Evolutionary conservation across 2,329 filamentous ascomycete species (phyloP).

Genomic region (Keithomyces neogunnii): DNA sequence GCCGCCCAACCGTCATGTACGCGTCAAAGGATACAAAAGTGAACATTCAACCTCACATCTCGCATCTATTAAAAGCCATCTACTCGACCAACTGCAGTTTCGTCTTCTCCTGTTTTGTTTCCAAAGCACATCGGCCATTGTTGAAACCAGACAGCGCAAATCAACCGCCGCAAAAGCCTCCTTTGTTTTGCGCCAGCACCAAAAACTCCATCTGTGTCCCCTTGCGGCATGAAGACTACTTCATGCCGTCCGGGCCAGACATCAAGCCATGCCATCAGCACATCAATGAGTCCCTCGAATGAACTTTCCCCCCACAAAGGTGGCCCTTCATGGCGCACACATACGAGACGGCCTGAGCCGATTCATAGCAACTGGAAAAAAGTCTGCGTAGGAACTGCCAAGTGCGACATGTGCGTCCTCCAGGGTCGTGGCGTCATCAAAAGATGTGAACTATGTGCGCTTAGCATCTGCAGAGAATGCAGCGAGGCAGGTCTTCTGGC

Average conservation of each 20-base stretch:
- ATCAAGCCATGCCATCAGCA: neutral
- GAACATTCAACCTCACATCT: neutral
- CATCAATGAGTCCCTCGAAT: neutral
- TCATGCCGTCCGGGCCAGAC: neutral
- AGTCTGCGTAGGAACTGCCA: slow-evolving; percentile 15
- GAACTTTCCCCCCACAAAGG: neutral
- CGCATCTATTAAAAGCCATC: neutral
- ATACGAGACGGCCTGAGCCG: slow-evolving; percentile 2
- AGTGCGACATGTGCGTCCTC: slow-evolving; percentile 17
- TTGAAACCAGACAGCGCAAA: neutral
- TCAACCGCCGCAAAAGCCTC: neutral
- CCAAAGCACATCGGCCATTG: neutral
- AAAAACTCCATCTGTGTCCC: neutral
- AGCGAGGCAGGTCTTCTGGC: slow-evolving; percentile 9
- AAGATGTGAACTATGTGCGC: slow-evolving; percentile 15
- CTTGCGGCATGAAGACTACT: neutral
- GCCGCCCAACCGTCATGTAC: neutral
- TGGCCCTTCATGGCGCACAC: too few relatives aligned
- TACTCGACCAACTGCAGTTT: neutral
- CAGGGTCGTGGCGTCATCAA: slow-evolving; percentile 15
- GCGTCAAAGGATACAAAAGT: neutral
- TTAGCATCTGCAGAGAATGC: slow-evolving; percentile 16
- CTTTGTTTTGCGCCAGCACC: neutral
- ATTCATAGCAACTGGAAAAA: slow-evolving; percentile 14
- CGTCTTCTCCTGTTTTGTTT: neutral